These are phyloP conservation scores for Clohesyomyces aquaticus DNA, from an alignment of 495 filamentous ascomycete species.

Conservation along the genomic window DNA sequence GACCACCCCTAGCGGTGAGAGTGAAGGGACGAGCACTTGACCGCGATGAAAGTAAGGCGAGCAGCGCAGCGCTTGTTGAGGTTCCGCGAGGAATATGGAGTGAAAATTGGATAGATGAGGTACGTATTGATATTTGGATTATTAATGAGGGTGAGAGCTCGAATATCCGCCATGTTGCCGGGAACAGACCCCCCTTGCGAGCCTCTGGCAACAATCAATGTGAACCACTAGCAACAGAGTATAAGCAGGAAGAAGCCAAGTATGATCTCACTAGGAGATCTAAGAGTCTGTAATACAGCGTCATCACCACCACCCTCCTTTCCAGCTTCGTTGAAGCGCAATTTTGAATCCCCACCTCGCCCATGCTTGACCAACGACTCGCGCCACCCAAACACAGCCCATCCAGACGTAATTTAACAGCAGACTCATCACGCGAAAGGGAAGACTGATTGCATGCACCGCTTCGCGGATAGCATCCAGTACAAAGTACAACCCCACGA, in stretches of 20 bases:
- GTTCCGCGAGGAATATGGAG: background rate
- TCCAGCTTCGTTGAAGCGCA: slow-evolving; percentile 15
- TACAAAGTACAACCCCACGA: slow-evolving; percentile 33
- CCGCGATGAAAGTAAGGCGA: too few species aligned
- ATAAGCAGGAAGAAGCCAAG: too few species aligned
- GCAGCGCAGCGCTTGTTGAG: too few species aligned
- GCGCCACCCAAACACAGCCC: slow-evolving; percentile 1
- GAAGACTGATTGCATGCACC: slow-evolving; percentile 21
- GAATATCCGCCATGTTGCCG: background rate
- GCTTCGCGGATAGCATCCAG: slow-evolving; percentile 36
- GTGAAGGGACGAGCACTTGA: too few species aligned
- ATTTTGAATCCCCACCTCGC: slow-evolving; percentile 28
- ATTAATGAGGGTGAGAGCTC: background rate
- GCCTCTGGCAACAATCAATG: too few species aligned
- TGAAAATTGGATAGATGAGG: background rate
- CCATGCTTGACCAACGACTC: slow-evolving; percentile 13
- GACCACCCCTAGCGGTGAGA: too few species aligned
- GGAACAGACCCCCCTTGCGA: background rate
- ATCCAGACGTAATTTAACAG: slow-evolving; percentile 13
- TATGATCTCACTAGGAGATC: background rate
- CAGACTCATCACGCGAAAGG: slow-evolving; percentile 17
- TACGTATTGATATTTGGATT: background rate
- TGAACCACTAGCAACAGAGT: too few species aligned
- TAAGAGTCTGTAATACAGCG: background rate
- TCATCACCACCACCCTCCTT: slow-evolving; percentile 12